Percentiles rank a stretch among this genome's conserved stretches.
These are phyloP conservation scores for Calocybe gambosa DNA, from an alignment of 1,284 basidiomycete genomes.

Conservation along the genomic window DNA sequence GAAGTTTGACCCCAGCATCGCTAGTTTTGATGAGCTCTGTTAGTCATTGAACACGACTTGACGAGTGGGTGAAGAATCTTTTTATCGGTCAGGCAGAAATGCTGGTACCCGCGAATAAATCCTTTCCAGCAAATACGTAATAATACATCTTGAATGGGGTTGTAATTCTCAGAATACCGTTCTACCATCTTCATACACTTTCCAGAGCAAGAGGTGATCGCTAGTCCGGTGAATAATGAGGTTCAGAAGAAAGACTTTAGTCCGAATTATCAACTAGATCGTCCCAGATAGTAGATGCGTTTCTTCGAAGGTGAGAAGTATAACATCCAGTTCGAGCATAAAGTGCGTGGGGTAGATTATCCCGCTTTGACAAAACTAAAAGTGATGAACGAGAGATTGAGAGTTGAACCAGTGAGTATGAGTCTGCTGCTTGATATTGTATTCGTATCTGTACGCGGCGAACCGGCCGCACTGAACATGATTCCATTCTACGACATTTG, in stretches of 20 bases:
- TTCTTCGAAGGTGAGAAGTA: conserved; percentile 6
- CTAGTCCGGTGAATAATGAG: conserved; percentile 76
- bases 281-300: conserved; percentile 37
- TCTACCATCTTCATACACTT: conserved; percentile 86
- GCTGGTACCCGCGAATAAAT: conserved; percentile 64
- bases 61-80: conserved; percentile 59
- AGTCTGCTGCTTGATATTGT: too few relatives aligned
- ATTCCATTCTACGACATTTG: too few relatives aligned
- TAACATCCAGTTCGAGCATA: too few relatives aligned
- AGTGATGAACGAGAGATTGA: too few relatives aligned
- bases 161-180: conserved; percentile 69
- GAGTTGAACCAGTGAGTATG: too few relatives aligned
- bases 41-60: conserved; percentile 43
- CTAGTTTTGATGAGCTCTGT: conserved; percentile 82
- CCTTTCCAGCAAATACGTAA: too few relatives aligned
- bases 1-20: conserved; percentile 76
- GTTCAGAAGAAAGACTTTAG: conserved; percentile 81
- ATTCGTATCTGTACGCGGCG: too few relatives aligned
- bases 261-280: conserved; percentile 74
- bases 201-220: conserved; percentile 70
- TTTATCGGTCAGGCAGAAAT: conserved; percentile 83
- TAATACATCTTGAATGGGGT: background rate
- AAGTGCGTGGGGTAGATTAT: too few relatives aligned
- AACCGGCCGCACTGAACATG: too few relatives aligned
- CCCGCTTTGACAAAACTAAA: too few relatives aligned